Conservation (phyloP, 2,329 filamentous ascomycete species). For the Tolypocladium sp. region DNA sequence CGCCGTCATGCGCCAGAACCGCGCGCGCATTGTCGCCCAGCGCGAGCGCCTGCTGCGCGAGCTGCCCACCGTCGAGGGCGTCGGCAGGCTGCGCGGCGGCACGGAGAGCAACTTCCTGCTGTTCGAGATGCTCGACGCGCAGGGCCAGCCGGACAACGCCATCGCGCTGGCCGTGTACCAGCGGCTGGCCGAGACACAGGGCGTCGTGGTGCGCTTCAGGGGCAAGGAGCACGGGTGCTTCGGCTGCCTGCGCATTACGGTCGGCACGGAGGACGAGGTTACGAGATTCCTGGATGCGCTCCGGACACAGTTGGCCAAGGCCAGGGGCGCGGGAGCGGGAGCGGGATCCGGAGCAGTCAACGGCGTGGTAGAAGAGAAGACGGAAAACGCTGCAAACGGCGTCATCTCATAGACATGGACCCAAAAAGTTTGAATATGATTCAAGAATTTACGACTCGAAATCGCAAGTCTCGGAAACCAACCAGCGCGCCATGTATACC, state of each 20-base stretch:
- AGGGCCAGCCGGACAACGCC: constrained; percentile 68
- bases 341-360: neutral
- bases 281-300: constrained; percentile 68
- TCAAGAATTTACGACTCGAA: neutral
- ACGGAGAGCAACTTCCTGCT: constrained; percentile 80
- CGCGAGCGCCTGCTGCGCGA: constrained; percentile 66
- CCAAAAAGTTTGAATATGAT: too few relatives aligned
- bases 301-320: constrained; percentile 35
- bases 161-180: constrained; percentile 76
- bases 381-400: neutral
- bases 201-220: constrained; percentile 88
- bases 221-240: constrained; percentile 86
- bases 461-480: too few relatives aligned
- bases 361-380: neutral
- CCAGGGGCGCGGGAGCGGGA: constrained; percentile 16
- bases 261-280: constrained; percentile 84
- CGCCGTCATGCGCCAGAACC: constrained; percentile 61
- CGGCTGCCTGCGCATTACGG: constrained; percentile 83
- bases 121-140: constrained; percentile 71
- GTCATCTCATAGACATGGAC: neutral
- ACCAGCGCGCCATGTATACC: neutral
- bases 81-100: constrained; percentile 76
- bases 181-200: constrained; percentile 70
- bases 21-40: constrained; percentile 62
- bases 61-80: constrained; percentile 64